Evolutionary conservation across 2,329 filamentous ascomycete species (phyloP), one percentile per base, ranked within the genome.

Genomic region (Fusarium clavum): DNA sequence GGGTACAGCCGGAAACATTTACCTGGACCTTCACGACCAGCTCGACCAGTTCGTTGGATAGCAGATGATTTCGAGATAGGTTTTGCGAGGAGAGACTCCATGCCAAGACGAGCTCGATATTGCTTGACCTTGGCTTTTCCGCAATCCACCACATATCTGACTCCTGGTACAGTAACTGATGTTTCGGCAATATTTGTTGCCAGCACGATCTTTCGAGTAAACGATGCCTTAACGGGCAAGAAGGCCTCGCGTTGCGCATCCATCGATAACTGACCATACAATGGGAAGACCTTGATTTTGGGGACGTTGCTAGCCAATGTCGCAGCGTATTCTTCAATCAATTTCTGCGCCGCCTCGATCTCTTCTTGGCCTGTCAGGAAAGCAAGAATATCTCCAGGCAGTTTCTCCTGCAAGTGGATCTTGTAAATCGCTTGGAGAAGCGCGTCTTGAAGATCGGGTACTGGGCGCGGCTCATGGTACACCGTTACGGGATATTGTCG

Each of bases 141-240:
- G 58, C 92, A 92, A 77, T 99, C 96, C 22, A 99, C 87, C 12
- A 99, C 95, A 73, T 92, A 96, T 7, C 93, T 89, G 9, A 99
- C 94, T 4, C 96, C 96, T 0, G 95, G 92, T 0, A 99, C 94
- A 0, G 96, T 99, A 63, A 99, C 92, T 2, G 96, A 98, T 0
- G 96, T 98, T 79, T 99, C 96, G n/a, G 96, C 96, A 74, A 99
- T 98, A 76, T 99, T 99, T 16, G 96, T 99, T 0, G 94, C 91
- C 1, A 99, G 83, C 1, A 99, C 94, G 14, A 98, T 87, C 77
- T 98, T 98, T 45, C 96, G 88, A 0, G 93, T 97, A 59, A 86
- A 87, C n/a, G 85, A 85, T 4, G 89, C 87, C 58, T 88, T 88
- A 24, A 92, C 87, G 2, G 92, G 92, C 57, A 91, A 85, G 78